A percentile compares a stretch with the other conserved stretches of the same genome.
Evolutionary conservation across 768 basidiomycete genomes (phyloP).

Genomic region (Tulasnella sp.): DNA sequence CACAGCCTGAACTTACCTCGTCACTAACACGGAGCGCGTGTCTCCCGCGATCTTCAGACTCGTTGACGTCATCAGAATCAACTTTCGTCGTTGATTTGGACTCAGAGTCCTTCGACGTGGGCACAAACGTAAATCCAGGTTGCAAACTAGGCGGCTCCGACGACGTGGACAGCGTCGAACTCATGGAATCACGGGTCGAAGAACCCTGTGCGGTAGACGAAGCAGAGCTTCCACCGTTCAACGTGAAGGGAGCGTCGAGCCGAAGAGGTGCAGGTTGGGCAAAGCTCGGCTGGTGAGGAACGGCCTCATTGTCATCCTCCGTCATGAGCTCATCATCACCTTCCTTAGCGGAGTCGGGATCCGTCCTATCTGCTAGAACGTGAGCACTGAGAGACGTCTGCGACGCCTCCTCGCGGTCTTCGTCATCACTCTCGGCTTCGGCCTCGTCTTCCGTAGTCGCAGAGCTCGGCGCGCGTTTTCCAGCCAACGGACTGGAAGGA

Average conservation of each 20-base stretch:
- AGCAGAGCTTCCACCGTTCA: too few relatives aligned
- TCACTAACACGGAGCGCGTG: neutral
- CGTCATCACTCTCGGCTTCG: conserved; percentile 2
- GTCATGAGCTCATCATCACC: too few relatives aligned
- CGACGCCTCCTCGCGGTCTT: conserved; percentile 2
- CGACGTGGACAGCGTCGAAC: neutral
- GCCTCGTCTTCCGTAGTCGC: neutral
- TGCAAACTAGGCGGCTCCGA: neutral
- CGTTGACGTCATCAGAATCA: neutral
- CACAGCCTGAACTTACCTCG: neutral
- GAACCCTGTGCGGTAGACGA: too few relatives aligned
- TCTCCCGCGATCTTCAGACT: neutral
- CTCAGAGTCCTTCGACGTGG: neutral
- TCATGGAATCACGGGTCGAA: too few relatives aligned
- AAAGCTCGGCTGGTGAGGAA: too few relatives aligned
- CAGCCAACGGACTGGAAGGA: conserved; percentile 1
- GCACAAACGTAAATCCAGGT: neutral
- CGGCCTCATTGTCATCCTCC: too few relatives aligned
- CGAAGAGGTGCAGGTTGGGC: too few relatives aligned
- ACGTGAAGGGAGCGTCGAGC: too few relatives aligned
- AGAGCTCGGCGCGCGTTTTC: neutral
- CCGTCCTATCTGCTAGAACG: too few relatives aligned
- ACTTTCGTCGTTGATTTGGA: neutral
- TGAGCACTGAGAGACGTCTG: too few relatives aligned
- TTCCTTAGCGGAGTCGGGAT: too few relatives aligned